Conservation (phyloP, 345 rosid genomes). For the Pseudoturritis turrita region DNA sequence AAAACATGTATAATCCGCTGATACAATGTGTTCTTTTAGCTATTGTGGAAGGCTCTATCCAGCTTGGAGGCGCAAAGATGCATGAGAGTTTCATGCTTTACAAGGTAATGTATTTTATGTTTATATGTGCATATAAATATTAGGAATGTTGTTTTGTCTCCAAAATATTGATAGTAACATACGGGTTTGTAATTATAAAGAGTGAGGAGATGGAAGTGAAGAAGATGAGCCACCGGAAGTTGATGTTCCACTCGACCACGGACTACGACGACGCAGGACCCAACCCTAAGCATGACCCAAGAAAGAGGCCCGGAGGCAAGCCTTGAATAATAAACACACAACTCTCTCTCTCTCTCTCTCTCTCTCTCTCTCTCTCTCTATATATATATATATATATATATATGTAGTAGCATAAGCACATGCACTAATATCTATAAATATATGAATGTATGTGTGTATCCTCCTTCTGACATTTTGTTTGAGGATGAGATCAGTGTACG, state of each 20-base stretch:
- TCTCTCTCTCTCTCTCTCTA: neutral
- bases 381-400: neutral
- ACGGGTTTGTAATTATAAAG: conserved; percentile 5
- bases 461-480: conserved; percentile 23
- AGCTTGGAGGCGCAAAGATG: conserved; percentile 23
- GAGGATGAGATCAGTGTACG: conserved; percentile 31
- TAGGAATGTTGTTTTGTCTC: neutral
- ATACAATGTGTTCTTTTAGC: conserved; percentile 23
- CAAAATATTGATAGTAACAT: neutral
- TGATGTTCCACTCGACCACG: conserved; percentile 39
- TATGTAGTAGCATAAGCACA: neutral
- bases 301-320: conserved; percentile 38
- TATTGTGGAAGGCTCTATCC: conserved; percentile 36
- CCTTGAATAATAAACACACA: conserved; percentile 22
- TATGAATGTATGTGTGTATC: neutral
- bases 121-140: neutral
- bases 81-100: conserved; percentile 20
- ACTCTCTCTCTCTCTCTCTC: neutral
- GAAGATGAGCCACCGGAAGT: conserved; percentile 45
- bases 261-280: conserved; percentile 66
- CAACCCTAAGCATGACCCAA: conserved; percentile 64
- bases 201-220: neutral
- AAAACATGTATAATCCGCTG: neutral
- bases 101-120: conserved; percentile 30
- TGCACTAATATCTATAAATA: neutral